phyloP scores from a whole-genome alignment of 2,329 filamentous ascomycete species.

The Plectosphaerella cucumerina region DNA sequence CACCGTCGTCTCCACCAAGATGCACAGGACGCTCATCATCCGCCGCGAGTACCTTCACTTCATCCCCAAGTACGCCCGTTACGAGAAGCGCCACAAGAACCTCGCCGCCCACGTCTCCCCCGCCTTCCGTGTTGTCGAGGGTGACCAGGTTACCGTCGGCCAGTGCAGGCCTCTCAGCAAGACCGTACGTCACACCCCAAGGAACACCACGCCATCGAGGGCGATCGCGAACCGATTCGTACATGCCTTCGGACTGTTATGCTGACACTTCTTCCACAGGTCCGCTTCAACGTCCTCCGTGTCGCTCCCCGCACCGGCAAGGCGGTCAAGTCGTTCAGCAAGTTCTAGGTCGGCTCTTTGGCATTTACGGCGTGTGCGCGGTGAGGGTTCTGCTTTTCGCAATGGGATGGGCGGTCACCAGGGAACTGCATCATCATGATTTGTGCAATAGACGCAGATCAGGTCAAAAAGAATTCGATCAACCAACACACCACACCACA shows the following conservation, averaged over 20 bases:
- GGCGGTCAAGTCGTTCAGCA: conserved; percentile 95
- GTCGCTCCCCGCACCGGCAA: conserved; percentile 97
- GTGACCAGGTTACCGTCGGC: conserved; percentile 98
- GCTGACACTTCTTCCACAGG: conserved; percentile 43
- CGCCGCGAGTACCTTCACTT: conserved; percentile 99
- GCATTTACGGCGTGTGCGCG: conserved; percentile 49
- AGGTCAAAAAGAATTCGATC: conserved; percentile 17
- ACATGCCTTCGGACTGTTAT: not conserved
- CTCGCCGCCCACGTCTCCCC: conserved; percentile 97
- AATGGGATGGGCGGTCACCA: conserved; percentile 17
- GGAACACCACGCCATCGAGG: not conserved
- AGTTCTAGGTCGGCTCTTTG: conserved; percentile 75
- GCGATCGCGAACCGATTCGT: too few species aligned
- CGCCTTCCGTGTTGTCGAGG: conserved; percentile 99
- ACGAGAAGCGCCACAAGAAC: conserved; percentile 99
- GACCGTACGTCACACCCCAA: conserved; percentile 69
- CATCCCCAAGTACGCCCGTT: conserved; percentile 99
- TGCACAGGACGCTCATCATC: conserved; percentile 99
- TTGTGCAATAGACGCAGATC: conserved; percentile 38
- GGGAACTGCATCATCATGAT: conserved; percentile 25
- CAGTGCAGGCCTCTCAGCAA: conserved; percentile 99
- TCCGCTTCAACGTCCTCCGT: conserved; percentile 99
- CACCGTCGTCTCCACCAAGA: conserved; percentile 99
- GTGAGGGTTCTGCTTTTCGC: conserved; percentile 37
- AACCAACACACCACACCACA: conserved; percentile 7